Base-by-base conservation (phyloP, 176 grass and related monocot species). In the Cenchrus fungigraminus region DNA sequence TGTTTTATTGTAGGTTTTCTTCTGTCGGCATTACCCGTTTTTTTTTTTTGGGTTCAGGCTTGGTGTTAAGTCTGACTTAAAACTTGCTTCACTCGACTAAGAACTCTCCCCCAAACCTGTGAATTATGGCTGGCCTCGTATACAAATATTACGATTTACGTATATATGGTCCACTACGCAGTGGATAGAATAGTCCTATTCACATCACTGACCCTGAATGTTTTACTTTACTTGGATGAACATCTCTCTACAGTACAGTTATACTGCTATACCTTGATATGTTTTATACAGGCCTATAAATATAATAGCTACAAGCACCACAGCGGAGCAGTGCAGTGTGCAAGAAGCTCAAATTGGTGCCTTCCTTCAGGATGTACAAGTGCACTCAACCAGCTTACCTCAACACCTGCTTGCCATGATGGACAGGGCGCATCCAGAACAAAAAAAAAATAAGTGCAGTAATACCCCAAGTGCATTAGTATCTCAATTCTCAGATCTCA, bases 301-400 rank as follows among this genome's bases (percentile, higher is more conserved):
- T 12, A 52, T 44, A 73, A 68, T 52, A 79, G 16, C 51, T 79
- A 69, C 43, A 79, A 82, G 79, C 79, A 83, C 73, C 71, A 82
- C 64, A 61, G 81, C 71, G 46, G 14, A 32, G 74, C 57, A 73
- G 17, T 54, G 68, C 43, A 53, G 59, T 6, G 61, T n/a, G 12
- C 53, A 83, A 47, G 47, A 57, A 55, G 49, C 74, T 81, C 60
- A 85, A 81, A 20, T 76, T 60, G 68, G 55, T 74, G 80, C 60
- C 84, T 83, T 87, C 84, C 80, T 87, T 90, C 84, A 68, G 17
- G 22, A 87, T 61, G 68, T 83, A 51, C 60, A 79, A 31, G 59
- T 82, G 79, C 78, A 83, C 74, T 86, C 73, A 86, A 73, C 84
- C 79, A 74, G 42, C 79, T 68, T 83, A 87, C 74, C 84, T 83